Evolutionary conservation across 805 yeast genomes (phyloP).

Genomic region (Yarrowia yakushimensis): DNA sequence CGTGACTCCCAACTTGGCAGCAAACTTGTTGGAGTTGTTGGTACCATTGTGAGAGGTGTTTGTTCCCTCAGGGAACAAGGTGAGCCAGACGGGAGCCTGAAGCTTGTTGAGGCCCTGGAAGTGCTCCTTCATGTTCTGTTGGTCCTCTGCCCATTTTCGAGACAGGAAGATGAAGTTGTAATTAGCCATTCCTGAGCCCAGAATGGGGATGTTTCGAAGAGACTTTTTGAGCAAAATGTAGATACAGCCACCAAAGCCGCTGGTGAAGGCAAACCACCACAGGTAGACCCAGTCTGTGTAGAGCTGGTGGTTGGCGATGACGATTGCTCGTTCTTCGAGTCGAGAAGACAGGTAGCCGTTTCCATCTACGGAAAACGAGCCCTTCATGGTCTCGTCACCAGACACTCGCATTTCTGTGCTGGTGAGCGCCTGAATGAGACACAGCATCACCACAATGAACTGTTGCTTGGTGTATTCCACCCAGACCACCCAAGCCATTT

Average conservation of each 20-base stretch:
- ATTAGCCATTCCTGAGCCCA: conserved; percentile 83
- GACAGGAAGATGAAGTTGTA: conserved; percentile 75
- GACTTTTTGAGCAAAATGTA: conserved; percentile 78
- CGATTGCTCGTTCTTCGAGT: conserved; percentile 52
- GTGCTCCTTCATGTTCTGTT: conserved; percentile 51
- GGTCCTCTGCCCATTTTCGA: conserved; percentile 83
- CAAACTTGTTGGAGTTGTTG: conserved; percentile 53
- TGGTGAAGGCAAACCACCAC: conserved; percentile 81
- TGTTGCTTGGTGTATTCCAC: conserved; percentile 38
- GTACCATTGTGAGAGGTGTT: conserved; percentile 68
- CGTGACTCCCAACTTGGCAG: conserved; percentile 45
- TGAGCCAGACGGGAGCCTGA: conserved; percentile 54
- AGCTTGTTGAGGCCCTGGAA: conserved; percentile 52
- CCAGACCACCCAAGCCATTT: conserved; percentile 34
- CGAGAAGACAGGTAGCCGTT: conserved; percentile 32
- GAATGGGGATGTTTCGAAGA: conserved; percentile 60
- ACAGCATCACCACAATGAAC: conserved; percentile 35
- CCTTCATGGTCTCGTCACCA: conserved; percentile 35
- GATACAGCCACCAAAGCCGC: conserved; percentile 59
- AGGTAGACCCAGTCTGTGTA: conserved; percentile 90
- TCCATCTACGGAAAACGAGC: conserved; percentile 31
- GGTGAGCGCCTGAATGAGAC: conserved; percentile 35
- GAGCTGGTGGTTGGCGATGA: conserved; percentile 88
- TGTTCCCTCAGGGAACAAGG: conserved; percentile 94
- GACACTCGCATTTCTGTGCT: conserved; percentile 34